Conservation (phyloP, 2,329 filamentous ascomycete species). For the Coniochaeta ligniaria region DNA sequence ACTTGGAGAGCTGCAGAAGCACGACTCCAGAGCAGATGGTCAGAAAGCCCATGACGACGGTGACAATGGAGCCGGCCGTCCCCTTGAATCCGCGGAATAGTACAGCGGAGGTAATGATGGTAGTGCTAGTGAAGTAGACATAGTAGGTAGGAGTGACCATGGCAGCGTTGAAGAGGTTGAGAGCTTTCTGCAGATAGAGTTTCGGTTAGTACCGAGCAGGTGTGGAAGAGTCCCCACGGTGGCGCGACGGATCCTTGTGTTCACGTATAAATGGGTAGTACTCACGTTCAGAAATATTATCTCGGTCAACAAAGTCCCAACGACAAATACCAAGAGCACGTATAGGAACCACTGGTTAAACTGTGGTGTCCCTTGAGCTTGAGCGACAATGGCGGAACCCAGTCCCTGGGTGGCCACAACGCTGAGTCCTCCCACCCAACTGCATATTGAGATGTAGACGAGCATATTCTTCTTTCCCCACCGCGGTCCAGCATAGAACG, state of each 20-base stretch:
- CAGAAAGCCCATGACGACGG: slow-evolving; percentile 87
- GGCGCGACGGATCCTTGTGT: background rate
- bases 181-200: slow-evolving; percentile 74
- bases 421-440: slow-evolving; percentile 85
- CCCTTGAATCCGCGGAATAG: slow-evolving; percentile 94
- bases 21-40: slow-evolving; percentile 92
- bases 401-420: slow-evolving; percentile 93
- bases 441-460: slow-evolving; percentile 94
- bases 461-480: slow-evolving; percentile 98
- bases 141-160: slow-evolving; percentile 98
- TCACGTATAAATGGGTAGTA: slow-evolving; percentile 13
- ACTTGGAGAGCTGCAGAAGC: slow-evolving; percentile 92
- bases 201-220: slow-evolving; percentile 9
- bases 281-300: slow-evolving; percentile 94
- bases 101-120: slow-evolving; percentile 88
- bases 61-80: slow-evolving; percentile 69
- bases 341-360: slow-evolving; percentile 99
- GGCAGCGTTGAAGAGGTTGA: slow-evolving; percentile 94
- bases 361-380: slow-evolving; percentile 73
- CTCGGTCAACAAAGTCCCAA: slow-evolving; percentile 82
- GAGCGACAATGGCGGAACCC: slow-evolving; percentile 83
- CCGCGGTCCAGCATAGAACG: slow-evolving; percentile 73
- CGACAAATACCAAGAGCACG: slow-evolving; percentile 82
- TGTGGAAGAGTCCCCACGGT: background rate
- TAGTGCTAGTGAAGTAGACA: slow-evolving; percentile 94